Evolutionary conservation across 495 filamentous ascomycete species (phyloP).

Genomic region (Aspergillus leporis): DNA sequence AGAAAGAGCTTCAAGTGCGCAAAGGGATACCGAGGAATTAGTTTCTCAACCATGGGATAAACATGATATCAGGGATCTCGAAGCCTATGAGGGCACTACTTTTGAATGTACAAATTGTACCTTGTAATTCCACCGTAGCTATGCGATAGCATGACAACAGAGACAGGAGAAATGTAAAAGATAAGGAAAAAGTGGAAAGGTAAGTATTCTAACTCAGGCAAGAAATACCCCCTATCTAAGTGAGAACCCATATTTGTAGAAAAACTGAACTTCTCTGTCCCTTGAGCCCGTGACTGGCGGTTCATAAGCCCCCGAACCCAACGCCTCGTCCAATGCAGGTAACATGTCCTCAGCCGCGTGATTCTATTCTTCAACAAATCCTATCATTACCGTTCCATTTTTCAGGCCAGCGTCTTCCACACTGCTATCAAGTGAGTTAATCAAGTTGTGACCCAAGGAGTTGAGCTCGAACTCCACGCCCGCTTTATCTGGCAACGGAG

Average conservation of each 20-base stretch:
- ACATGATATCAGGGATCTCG: neutral
- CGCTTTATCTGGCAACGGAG: conserved; percentile 67
- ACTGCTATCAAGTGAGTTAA: conserved; percentile 67
- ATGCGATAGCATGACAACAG: neutral
- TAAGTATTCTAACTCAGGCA: neutral
- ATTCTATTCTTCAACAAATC: conserved; percentile 68
- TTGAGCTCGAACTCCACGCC: conserved; percentile 84
- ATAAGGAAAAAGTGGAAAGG: neutral
- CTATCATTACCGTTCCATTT: conserved; percentile 91
- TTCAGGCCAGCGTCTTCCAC: conserved; percentile 84
- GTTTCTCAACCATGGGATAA: neutral
- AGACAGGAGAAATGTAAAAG: neutral
- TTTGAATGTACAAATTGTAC: neutral
- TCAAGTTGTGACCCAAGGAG: conserved; percentile 75
- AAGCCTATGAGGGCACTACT: neutral
- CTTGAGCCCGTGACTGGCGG: neutral
- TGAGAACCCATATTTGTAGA: neutral
- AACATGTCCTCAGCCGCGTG: neutral
- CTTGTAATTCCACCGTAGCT: neutral
- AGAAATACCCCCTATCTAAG: neutral
- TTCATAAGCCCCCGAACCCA: conserved; percentile 1
- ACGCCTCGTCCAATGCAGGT: conserved; percentile 18
- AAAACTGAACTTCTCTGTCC: neutral
- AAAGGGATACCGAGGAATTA: neutral
- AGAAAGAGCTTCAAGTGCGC: too few relatives aligned